Evolutionary conservation across 2,329 filamentous ascomycete genomes (phyloP).

Genomic region (Diaporthe eres): DNA sequence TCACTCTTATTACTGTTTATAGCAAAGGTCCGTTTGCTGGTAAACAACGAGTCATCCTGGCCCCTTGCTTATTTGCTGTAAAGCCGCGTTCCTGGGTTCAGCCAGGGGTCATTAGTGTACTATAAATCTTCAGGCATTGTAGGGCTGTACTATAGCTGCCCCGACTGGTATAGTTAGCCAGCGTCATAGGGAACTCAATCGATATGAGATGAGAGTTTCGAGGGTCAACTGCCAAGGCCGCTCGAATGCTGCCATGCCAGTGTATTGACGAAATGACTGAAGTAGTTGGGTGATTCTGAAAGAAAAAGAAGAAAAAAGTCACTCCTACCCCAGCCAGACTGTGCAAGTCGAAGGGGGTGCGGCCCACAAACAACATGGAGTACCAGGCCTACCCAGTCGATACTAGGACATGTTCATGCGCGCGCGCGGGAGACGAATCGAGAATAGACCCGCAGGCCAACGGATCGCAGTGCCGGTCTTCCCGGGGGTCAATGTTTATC

Average conservation of each 20-base stretch:
- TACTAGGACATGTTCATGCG: slow-evolving; percentile 26
- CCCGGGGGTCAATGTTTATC: background rate
- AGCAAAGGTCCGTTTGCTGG: background rate
- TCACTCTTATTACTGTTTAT: slow-evolving; percentile 2
- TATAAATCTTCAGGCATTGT: background rate
- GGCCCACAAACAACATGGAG: background rate
- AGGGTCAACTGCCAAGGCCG: background rate
- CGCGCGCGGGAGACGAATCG: slow-evolving; percentile 17
- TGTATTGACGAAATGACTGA: background rate
- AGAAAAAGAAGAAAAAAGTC: background rate
- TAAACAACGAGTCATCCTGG: background rate
- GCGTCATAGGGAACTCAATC: background rate
- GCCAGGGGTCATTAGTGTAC: background rate
- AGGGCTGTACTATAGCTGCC: background rate
- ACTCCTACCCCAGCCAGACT: background rate
- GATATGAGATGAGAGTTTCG: background rate
- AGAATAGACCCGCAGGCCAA: slow-evolving; percentile 10
- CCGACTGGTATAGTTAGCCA: background rate
- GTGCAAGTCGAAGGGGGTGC: background rate
- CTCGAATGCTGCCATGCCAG: too few species aligned
- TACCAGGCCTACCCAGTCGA: background rate
- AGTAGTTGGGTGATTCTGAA: background rate
- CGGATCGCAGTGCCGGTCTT: background rate
- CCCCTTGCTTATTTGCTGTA: background rate
- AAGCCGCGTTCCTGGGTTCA: background rate